Percentiles rank a stretch among this genome's conserved stretches.
phyloP scores from a whole-genome alignment of 495 filamentous ascomycete species.

The Annulohypoxylon maeteangense region DNA sequence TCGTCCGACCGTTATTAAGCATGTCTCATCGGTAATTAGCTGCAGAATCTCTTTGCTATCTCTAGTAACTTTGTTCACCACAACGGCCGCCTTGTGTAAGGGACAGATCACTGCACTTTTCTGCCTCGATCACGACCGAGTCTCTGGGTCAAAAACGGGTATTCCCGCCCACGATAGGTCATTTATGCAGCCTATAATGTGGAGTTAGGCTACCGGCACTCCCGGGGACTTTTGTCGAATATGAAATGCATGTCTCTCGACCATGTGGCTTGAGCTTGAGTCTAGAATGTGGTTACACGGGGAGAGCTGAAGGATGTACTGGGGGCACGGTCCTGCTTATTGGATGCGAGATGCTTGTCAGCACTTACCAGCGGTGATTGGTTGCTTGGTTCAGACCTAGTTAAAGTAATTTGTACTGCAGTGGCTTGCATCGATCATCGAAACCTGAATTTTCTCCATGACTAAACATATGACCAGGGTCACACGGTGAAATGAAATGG shows the following conservation, averaged over 20 bases:
- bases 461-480: conserved; percentile 30
- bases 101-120: conserved; percentile 21
- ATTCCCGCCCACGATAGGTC: conserved; percentile 31
- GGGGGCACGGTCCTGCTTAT: not conserved
- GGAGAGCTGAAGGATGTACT: conserved; percentile 22
- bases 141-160: conserved; percentile 7
- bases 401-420: conserved; percentile 1
- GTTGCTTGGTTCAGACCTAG: not conserved
- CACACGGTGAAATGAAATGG: conserved; percentile 25
- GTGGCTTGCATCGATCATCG: conserved; percentile 34
- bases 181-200: conserved; percentile 14
- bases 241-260: conserved; percentile 10
- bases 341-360: not conserved
- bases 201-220: not conserved
- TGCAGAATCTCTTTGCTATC: not conserved
- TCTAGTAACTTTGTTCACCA: not conserved
- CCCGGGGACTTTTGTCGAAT: conserved; percentile 19
- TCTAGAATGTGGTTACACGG: conserved; percentile 32
- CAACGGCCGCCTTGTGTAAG: conserved; percentile 9
- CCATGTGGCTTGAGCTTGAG: conserved; percentile 30
- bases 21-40: conserved; percentile 7
- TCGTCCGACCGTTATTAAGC: not conserved
- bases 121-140: not conserved
- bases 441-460: conserved; percentile 18
- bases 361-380: not conserved